Conservation (phyloP, 257 asterid species). For the Vinca minor region DNA sequence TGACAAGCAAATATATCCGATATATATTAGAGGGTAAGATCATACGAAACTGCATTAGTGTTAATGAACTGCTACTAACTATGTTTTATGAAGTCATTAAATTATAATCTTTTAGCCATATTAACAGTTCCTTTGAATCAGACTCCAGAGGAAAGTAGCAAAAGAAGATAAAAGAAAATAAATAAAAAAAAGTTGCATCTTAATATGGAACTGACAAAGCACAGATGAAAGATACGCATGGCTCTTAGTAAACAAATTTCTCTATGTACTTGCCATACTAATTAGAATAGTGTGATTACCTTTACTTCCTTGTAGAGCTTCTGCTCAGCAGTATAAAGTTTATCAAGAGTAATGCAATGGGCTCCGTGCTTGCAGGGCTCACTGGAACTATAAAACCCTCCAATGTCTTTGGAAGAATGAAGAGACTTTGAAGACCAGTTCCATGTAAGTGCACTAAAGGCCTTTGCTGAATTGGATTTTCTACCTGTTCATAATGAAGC, state of each 20-base stretch:
- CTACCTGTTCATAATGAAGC: slow-evolving; percentile 37
- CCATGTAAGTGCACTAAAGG: slow-evolving; percentile 64
- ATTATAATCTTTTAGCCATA: not conserved
- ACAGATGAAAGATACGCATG: not conserved
- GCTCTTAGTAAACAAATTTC: not conserved
- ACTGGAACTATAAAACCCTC: slow-evolving; percentile 25
- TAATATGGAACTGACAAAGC: not conserved
- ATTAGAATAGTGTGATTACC: slow-evolving; percentile 35
- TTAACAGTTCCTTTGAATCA: not conserved
- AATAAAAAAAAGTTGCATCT: not conserved
- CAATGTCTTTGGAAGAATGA: slow-evolving; percentile 36
- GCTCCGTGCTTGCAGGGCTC: slow-evolving; percentile 85
- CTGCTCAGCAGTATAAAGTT: slow-evolving; percentile 60
- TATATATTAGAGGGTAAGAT: not conserved
- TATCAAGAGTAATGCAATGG: slow-evolving; percentile 62
- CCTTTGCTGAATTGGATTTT: slow-evolving; percentile 60
- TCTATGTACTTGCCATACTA: not conserved
- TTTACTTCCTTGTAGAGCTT: slow-evolving; percentile 66
- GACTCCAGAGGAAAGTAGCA: not conserved
- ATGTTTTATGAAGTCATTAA: not conserved
- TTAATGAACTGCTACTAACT: not conserved
- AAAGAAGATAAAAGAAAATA: not conserved
- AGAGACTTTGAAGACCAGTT: slow-evolving; percentile 64
- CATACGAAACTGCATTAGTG: not conserved
- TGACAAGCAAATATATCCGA: not conserved